Conservation (phyloP, 768 basidiomycete species). For the Phylloporus sp. region DNA sequence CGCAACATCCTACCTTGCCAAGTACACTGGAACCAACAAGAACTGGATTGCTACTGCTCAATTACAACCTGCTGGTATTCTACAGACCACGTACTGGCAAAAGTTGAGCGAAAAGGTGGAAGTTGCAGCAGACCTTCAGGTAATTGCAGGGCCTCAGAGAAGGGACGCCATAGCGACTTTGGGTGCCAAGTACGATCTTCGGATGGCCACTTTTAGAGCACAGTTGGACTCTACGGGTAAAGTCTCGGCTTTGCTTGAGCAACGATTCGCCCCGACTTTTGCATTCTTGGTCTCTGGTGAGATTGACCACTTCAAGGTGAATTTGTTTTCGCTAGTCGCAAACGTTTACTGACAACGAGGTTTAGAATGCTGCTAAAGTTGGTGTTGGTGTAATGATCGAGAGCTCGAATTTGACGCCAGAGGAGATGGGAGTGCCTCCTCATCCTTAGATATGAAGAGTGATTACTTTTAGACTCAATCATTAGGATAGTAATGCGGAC, state of each 20-base stretch:
- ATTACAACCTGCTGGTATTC: constrained; percentile 72
- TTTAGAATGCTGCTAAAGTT: constrained; percentile 86
- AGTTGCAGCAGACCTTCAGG: constrained; percentile 90
- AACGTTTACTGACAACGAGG: not conserved
- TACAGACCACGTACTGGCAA: constrained; percentile 96
- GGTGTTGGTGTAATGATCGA: constrained; percentile 99
- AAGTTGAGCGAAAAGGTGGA: constrained; percentile 94
- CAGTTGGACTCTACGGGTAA: constrained; percentile 95
- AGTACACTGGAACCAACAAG: constrained; percentile 66
- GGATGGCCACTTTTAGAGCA: constrained; percentile 90
- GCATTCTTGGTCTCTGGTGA: constrained; percentile 93
- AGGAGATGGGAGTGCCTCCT: constrained; percentile 73
- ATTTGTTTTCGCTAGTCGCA: constrained; percentile 10
- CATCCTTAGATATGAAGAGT: constrained; percentile 40
- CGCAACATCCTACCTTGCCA: constrained; percentile 74
- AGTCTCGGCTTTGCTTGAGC: constrained; percentile 91
- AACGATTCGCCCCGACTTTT: constrained; percentile 93
- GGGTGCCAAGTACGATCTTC: constrained; percentile 95
- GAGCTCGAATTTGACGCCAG: constrained; percentile 72
- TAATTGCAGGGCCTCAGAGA: constrained; percentile 73
- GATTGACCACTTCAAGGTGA: constrained; percentile 97
- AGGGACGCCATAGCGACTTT: constrained; percentile 91
- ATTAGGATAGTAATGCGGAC: constrained; percentile 18
- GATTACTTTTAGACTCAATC: constrained; percentile 29
- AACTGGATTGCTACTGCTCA: constrained; percentile 95